Conservation (phyloP, 2,329 filamentous ascomycete genomes). For the Seiridium cupressi region DNA sequence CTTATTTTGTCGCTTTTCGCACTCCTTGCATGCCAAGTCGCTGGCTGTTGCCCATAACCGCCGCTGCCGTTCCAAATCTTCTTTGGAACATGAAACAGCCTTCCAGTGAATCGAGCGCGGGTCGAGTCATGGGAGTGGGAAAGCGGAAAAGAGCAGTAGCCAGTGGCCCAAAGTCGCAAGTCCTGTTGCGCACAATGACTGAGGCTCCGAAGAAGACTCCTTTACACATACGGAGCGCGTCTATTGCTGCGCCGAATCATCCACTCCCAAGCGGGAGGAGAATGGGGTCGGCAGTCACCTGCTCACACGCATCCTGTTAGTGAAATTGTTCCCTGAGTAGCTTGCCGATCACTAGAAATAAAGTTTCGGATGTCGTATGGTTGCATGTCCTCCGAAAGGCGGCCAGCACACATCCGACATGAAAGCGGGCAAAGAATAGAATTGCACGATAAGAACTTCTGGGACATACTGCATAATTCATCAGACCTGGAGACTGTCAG, state of each 20-base stretch:
- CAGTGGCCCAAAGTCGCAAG: background rate
- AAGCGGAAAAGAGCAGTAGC: background rate
- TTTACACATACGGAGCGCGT: slow-evolving; percentile 22
- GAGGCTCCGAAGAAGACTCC: background rate
- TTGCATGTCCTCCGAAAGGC: background rate
- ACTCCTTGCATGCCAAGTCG: background rate
- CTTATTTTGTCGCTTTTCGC: background rate
- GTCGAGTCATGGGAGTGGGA: background rate
- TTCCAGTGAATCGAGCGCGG: background rate
- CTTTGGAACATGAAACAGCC: background rate
- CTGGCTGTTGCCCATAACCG: too few species aligned
- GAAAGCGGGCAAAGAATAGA: background rate
- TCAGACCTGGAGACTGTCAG: slow-evolving; percentile 21
- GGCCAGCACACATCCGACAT: too few species aligned
- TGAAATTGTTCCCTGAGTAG: background rate
- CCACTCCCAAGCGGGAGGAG: slow-evolving; percentile 28
- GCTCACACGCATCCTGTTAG: slow-evolving; percentile 5
- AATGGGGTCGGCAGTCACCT: slow-evolving; percentile 29
- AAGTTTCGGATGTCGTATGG: background rate
- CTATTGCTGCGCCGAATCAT: slow-evolving; percentile 28
- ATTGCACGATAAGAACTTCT: slow-evolving; percentile 9
- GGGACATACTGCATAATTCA: slow-evolving; percentile 27
- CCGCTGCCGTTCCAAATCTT: too few species aligned
- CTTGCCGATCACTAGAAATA: background rate
- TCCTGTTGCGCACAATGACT: background rate